Conservation (phyloP, 768 basidiomycete genomes). For the Mycena indigotica region DNA sequence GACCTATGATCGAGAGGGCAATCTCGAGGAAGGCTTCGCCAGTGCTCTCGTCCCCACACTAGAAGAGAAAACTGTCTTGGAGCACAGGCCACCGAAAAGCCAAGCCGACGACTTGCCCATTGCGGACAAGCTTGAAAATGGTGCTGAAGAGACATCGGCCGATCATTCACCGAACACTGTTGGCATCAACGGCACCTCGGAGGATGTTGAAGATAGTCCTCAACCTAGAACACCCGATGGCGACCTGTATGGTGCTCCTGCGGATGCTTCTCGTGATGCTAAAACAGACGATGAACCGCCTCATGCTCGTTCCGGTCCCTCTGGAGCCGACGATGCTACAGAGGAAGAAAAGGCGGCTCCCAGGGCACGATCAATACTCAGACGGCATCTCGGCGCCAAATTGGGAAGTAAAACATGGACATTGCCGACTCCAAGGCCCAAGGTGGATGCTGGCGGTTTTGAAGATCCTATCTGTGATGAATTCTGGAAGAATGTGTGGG, state of each 20-base stretch:
- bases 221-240: slow-evolving; percentile 44
- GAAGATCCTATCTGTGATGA: slow-evolving; percentile 84
- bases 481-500: slow-evolving; percentile 93
- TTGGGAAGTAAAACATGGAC: slow-evolving; percentile 59
- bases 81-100: slow-evolving; percentile 43
- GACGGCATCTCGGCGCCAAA: slow-evolving; percentile 58
- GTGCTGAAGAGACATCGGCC: slow-evolving; percentile 4
- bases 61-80: slow-evolving; percentile 65
- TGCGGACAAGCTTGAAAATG: slow-evolving; percentile 33
- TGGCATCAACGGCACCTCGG: slow-evolving; percentile 2
- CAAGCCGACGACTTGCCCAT: slow-evolving; percentile 31
- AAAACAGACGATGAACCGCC: slow-evolving; percentile 50
- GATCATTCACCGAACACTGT: slow-evolving; percentile 14
- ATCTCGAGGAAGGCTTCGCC: slow-evolving; percentile 57
- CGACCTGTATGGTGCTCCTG: slow-evolving; percentile 56
- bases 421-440: slow-evolving; percentile 67
- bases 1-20: slow-evolving; percentile 53
- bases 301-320: slow-evolving; percentile 43
- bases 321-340: slow-evolving; percentile 45
- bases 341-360: slow-evolving; percentile 55
- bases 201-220: slow-evolving; percentile 11
- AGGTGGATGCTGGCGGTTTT: slow-evolving; percentile 75
- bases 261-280: slow-evolving; percentile 47
- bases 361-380: slow-evolving; percentile 49
- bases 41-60: slow-evolving; percentile 66